Percentiles rank a stretch among this genome's conserved stretches.
These are phyloP conservation scores for Giardia muris DNA, from an alignment of 208 protist species.

Conservation along the genomic window DNA sequence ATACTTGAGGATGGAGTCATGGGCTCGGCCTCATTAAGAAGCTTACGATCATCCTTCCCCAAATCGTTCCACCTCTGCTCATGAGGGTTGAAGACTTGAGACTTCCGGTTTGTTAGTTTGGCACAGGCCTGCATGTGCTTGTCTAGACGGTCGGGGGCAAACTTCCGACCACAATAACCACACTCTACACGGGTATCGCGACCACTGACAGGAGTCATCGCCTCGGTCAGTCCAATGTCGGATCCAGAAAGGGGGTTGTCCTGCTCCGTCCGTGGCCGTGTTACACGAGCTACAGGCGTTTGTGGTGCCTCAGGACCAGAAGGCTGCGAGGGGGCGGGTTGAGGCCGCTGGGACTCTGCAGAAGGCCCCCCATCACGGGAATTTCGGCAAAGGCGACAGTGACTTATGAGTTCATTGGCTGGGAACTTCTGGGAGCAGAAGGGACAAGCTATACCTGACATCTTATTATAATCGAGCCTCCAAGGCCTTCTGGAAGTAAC, in stretches of 20 bases:
- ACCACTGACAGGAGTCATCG: background rate
- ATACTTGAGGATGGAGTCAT: background rate
- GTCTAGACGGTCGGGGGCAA: background rate
- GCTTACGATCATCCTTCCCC: background rate
- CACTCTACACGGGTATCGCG: background rate
- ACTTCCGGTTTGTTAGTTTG: background rate
- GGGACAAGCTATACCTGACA: background rate
- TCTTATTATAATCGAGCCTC: too few relatives aligned
- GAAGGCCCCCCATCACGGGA: background rate
- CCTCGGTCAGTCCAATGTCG: background rate
- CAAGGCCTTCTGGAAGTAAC: too few relatives aligned
- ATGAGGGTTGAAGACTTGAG: background rate
- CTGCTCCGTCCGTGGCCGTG: too few relatives aligned
- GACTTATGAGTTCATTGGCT: background rate
- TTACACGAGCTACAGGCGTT: too few relatives aligned
- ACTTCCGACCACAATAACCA: background rate
- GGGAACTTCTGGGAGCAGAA: background rate
- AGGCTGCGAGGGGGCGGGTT: too few relatives aligned
- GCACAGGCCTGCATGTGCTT: background rate
- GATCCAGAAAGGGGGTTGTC: background rate
- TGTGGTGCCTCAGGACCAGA: too few relatives aligned
- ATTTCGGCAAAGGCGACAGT: background rate
- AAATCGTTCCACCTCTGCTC: background rate
- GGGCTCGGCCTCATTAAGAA: background rate
- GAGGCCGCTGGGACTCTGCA: too few relatives aligned